These are phyloP conservation scores for Lachancea fermentati DNA, from an alignment of 805 yeast genomes.

Conservation along the genomic window DNA sequence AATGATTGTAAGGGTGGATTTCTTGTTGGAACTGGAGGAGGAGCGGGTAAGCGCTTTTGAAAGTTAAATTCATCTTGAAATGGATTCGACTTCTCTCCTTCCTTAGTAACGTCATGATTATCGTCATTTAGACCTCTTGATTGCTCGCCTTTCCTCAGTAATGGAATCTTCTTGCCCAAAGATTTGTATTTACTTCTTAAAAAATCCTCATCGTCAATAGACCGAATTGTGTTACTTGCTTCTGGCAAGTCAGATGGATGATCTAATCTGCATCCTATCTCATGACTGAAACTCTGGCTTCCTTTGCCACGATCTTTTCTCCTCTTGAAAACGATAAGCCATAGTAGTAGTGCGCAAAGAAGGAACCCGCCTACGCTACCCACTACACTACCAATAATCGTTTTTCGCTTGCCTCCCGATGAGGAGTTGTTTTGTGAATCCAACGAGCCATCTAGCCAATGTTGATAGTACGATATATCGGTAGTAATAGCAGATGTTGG, in stretches of 20 bases:
- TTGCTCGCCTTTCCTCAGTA: slow-evolving; percentile 2
- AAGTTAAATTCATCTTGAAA: slow-evolving; percentile 26
- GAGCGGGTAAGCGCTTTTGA: slow-evolving; percentile 12
- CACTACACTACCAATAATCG: slow-evolving; percentile 28
- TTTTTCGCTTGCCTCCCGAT: slow-evolving; percentile 11
- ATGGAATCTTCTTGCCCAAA: slow-evolving; percentile 7
- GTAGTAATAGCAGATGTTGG: slow-evolving; percentile 21
- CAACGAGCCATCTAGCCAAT: slow-evolving; percentile 20
- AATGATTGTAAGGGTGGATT: neutral
- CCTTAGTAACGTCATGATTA: slow-evolving; percentile 1
- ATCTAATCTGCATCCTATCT: slow-evolving; percentile 13
- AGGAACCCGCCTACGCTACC: slow-evolving; percentile 30
- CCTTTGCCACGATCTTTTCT: slow-evolving; percentile 4
- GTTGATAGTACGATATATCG: slow-evolving; percentile 20
- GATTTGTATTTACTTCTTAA: slow-evolving; percentile 7
- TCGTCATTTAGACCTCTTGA: neutral
- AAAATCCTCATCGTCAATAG: slow-evolving; percentile 8
- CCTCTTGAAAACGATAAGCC: slow-evolving; percentile 17
- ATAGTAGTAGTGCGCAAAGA: slow-evolving; percentile 16
- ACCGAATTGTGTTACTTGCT: neutral
- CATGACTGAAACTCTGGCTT: slow-evolving; percentile 16
- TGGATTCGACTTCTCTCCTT: slow-evolving; percentile 16
- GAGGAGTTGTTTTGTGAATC: slow-evolving; percentile 6
- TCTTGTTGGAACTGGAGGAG: slow-evolving; percentile 20
- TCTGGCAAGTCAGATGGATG: neutral